These are phyloP conservation scores for Torulaspora indica DNA, from an alignment of 805 yeast species.

Conservation along the genomic window DNA sequence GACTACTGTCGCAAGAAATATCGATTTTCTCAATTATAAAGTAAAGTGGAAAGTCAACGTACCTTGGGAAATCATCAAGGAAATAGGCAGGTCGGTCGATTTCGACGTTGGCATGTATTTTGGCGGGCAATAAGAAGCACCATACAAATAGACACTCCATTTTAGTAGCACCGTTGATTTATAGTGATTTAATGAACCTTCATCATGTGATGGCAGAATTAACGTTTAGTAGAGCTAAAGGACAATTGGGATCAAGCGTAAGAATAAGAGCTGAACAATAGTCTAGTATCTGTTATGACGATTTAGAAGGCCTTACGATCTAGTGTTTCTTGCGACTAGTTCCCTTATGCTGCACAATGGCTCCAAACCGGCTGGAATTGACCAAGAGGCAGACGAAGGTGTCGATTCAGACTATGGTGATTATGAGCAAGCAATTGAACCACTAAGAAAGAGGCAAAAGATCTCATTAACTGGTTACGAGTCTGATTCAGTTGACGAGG, in stretches of 20 bases:
- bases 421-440: constrained; percentile 8
- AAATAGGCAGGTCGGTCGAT: constrained; percentile 57
- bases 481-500: constrained; percentile 14
- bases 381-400: neutral
- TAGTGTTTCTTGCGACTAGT: too few relatives aligned
- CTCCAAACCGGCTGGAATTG: neutral
- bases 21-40: constrained; percentile 59
- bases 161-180: neutral
- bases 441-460: constrained; percentile 6
- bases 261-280: neutral
- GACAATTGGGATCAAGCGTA: neutral
- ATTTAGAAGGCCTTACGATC: too few relatives aligned
- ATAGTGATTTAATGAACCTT: too few relatives aligned
- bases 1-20: constrained; percentile 38
- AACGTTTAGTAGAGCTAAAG: neutral
- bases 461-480: constrained; percentile 6
- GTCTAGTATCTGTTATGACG: neutral
- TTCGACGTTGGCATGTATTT: constrained; percentile 65
- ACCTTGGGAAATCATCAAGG: constrained; percentile 58
- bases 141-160: neutral
- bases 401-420: neutral
- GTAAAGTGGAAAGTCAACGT: constrained; percentile 77
- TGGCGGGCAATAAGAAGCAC: constrained; percentile 5
- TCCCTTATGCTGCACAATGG: neutral
- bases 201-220: neutral